Evolutionary conservation across 1,139 yeast genomes (phyloP).

Genomic region (Magnusiomyces tetraspermus): DNA sequence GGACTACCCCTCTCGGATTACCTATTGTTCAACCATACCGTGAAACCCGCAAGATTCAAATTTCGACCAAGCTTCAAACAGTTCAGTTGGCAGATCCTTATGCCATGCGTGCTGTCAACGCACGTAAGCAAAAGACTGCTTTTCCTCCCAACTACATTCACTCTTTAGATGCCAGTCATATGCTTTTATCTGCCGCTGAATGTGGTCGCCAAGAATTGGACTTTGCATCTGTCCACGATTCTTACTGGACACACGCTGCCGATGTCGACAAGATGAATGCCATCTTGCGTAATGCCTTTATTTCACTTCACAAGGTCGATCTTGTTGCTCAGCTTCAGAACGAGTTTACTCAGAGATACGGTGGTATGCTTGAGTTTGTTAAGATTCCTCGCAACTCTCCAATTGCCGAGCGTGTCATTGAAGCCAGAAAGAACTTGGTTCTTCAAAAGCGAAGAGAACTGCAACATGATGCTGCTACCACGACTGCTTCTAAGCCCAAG

Average conservation of each 20-base stretch:
- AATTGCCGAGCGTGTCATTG: constrained; percentile 44
- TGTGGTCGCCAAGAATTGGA: constrained; percentile 59
- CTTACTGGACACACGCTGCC: constrained; percentile 96
- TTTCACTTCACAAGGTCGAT: constrained; percentile 64
- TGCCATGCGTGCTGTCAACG: constrained; percentile 70
- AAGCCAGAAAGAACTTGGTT: constrained; percentile 38
- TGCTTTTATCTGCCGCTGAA: constrained; percentile 76
- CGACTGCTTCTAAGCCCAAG: constrained; percentile 8
- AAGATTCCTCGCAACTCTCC: constrained; percentile 45
- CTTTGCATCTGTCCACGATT: constrained; percentile 97
- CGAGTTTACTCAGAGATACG: constrained; percentile 77
- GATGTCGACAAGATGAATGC: constrained; percentile 68
- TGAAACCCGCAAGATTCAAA: constrained; percentile 49
- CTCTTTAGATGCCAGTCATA: constrained; percentile 89
- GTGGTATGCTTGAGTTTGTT: constrained; percentile 52
- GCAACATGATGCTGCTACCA: constrained; percentile 6
- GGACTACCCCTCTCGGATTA: constrained; percentile 94
- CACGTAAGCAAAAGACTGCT: constrained; percentile 83
- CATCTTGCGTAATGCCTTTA: constrained; percentile 71
- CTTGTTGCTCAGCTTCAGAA: constrained; percentile 58
- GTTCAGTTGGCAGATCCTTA: constrained; percentile 78
- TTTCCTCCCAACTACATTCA: constrained; percentile 93
- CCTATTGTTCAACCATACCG: constrained; percentile 92
- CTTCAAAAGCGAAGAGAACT: constrained; percentile 30
- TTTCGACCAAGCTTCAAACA: constrained; percentile 74